Percentiles rank a stretch among this genome's conserved stretches.
Conservation (phyloP, 345 rosid genomes). For the Jatropha curcas region DNA sequence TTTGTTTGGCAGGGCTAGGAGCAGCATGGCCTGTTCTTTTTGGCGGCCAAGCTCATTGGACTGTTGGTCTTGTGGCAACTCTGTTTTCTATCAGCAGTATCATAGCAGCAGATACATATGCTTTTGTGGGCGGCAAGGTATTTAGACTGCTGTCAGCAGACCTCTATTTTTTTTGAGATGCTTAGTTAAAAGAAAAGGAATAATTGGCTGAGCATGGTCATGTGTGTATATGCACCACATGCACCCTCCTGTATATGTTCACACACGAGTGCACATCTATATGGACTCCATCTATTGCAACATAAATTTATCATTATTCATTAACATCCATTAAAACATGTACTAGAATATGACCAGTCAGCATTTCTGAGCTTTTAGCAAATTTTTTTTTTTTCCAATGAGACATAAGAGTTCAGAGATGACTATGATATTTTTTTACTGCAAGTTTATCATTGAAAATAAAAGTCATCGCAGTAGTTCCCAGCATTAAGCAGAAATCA, state of each 20-base stretch:
- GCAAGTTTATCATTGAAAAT: background rate
- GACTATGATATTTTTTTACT: background rate
- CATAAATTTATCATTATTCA: background rate
- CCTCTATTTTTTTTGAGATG: background rate
- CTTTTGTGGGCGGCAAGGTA: slow-evolving; percentile 93
- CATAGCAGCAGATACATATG: slow-evolving; percentile 90
- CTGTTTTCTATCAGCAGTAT: slow-evolving; percentile 75
- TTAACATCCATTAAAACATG: background rate
- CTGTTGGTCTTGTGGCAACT: slow-evolving; percentile 91
- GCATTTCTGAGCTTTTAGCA: slow-evolving; percentile 9
- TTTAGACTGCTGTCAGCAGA: slow-evolving; percentile 13
- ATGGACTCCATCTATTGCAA: background rate
- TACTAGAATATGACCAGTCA: background rate
- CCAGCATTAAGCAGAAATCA: background rate
- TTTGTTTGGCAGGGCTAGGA: slow-evolving; percentile 58
- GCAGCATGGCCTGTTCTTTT: slow-evolving; percentile 71
- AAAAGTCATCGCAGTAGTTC: background rate
- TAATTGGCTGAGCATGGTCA: background rate
- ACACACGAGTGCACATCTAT: background rate
- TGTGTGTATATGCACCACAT: background rate
- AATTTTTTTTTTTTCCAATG: background rate
- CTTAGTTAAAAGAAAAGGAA: background rate
- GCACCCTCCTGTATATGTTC: too few species aligned
- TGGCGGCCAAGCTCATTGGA: slow-evolving; percentile 93
- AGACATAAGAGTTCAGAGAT: background rate